Evolutionary conservation across 1,139 yeast genomes (phyloP).

Genomic region (Geotrichum carabidarum): DNA sequence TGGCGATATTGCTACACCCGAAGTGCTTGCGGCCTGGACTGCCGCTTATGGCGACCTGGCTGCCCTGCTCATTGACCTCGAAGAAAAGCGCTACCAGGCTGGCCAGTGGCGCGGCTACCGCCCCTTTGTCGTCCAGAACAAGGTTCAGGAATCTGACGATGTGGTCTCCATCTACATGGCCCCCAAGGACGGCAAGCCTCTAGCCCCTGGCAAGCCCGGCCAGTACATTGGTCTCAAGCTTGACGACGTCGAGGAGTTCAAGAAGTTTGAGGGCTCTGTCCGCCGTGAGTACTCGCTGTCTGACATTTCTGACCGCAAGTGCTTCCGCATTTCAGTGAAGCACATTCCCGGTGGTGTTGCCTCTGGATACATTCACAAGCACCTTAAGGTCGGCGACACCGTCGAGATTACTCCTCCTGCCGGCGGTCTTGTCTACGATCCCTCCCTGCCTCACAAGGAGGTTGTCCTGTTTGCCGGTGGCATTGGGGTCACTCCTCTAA

Average conservation of each 20-base stretch:
- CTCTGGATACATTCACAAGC: constrained; percentile 51
- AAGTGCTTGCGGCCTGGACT: constrained; percentile 60
- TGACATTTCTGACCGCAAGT: constrained; percentile 33
- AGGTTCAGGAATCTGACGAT: constrained; percentile 44
- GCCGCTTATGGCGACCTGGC: constrained; percentile 64
- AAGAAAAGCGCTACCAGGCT: constrained; percentile 43
- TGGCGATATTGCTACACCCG: constrained; percentile 55
- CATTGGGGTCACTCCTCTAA: constrained; percentile 62
- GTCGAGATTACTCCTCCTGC: constrained; percentile 55
- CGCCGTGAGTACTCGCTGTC: constrained; percentile 55
- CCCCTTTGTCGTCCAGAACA: constrained; percentile 45
- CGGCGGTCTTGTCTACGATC: constrained; percentile 48
- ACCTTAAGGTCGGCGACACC: constrained; percentile 47
- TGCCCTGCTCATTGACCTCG: constrained; percentile 53
- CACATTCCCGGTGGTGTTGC: constrained; percentile 46
- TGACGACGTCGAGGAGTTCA: constrained; percentile 36
- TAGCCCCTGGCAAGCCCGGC: constrained; percentile 45
- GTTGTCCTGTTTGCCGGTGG: constrained; percentile 55
- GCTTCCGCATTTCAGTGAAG: constrained; percentile 54
- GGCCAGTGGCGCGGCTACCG: constrained; percentile 54
- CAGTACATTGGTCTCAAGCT: constrained; percentile 58
- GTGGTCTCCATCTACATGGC: constrained; percentile 51
- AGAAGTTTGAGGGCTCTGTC: constrained; percentile 17
- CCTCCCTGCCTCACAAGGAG: constrained; percentile 33
- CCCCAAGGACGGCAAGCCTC: constrained; percentile 42